Percentiles rank a stretch among this genome's conserved stretches.
These are phyloP conservation scores for Coemansia sp. DNA, from an alignment of 192 early-diverging fungal species.

Conservation along the genomic window DNA sequence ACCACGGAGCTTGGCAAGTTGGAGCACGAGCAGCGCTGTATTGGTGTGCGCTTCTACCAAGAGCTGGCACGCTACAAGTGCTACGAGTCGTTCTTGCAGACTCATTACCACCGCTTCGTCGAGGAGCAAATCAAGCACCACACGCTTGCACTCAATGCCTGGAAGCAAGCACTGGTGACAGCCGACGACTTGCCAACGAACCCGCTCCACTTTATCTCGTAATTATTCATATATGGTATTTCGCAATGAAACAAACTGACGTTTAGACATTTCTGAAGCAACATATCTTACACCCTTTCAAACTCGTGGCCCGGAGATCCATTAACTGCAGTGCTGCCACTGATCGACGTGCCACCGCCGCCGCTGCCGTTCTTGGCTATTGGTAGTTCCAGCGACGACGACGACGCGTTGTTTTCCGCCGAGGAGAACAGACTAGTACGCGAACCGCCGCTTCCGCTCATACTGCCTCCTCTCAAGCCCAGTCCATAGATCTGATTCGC, in stretches of 20 bases:
- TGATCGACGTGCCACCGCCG: conserved; percentile 11
- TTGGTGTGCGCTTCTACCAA: conserved; percentile 50
- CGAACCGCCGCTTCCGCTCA: conserved; percentile 26
- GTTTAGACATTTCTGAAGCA: not conserved
- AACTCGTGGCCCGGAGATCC: conserved; percentile 29
- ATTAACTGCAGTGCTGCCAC: conserved; percentile 3
- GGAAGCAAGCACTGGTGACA: conserved; percentile 51
- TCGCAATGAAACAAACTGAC: not conserved
- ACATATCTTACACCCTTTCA: conserved; percentile 25
- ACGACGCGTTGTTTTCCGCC: conserved; percentile 43
- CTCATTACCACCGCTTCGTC: conserved; percentile 39
- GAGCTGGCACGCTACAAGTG: conserved; percentile 52
- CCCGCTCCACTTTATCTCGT: conserved; percentile 49
- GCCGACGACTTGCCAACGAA: conserved; percentile 50
- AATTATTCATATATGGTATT: not conserved
- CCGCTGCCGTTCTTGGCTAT: conserved; percentile 11
- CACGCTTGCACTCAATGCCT: conserved; percentile 49
- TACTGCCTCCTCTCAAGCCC: conserved; percentile 17
- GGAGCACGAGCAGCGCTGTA: conserved; percentile 47
- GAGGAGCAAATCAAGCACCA: conserved; percentile 57
- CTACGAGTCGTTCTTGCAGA: conserved; percentile 51
- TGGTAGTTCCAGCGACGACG: conserved; percentile 43
- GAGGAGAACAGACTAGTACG: conserved; percentile 44
- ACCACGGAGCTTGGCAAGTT: conserved; percentile 39
- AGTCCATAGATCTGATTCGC: conserved; percentile 1